Evolutionary conservation across 1,284 basidiomycete species (phyloP), one percentile per base, ranked within the genome.

Genomic region (Phellopilus nigrolimitatus): DNA sequence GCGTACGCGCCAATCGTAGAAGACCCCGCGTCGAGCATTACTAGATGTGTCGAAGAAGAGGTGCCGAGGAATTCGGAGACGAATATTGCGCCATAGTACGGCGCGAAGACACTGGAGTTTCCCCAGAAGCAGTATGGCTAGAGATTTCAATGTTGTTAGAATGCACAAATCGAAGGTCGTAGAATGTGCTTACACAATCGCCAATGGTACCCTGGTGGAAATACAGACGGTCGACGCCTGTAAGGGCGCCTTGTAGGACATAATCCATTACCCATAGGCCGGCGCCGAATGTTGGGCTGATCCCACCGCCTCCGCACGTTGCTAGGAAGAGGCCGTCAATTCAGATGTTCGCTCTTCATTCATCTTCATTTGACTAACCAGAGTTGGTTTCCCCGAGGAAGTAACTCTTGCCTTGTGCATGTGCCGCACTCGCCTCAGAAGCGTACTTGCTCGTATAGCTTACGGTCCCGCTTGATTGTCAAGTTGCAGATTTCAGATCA

Each of bases 311-410:
- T 3, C 71, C 71, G 51, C 72, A 73, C 2, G 71, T 73, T 5
- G 71, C 71, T 70, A 50, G 8, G 25, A 9, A n/a, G n/a, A n/a
- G n/a, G 34, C 12, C 8, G 36, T 30, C 9, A 28, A 3, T n/a
- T n/a, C 15, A 19, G 4, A 40, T n/a, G 19, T 22, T 34, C 28
- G 31, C 39, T 1, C 13, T 10, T 33, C 38, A 15, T 21, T 5
- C 27, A 41, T 4, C 40, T 13, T 10, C 17, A 22, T 22, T 15
- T 8, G 28, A 36, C 59, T 27, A 49, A 69, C 69, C 70, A 9
- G 72, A 74, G 57, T 74, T 75, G 1, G 73, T 75, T 57, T 75
- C 73, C 3, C 69, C 71, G 7, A 75, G 60, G 60, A 72, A 70
- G 55, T 70, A 69, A 36, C 59, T 61, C 60, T 71, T 71, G 1